Evolutionary conservation across 495 filamentous ascomycete species (phyloP), one percentile per base, ranked within the genome.

Genomic region (Penicillium coffeae): DNA sequence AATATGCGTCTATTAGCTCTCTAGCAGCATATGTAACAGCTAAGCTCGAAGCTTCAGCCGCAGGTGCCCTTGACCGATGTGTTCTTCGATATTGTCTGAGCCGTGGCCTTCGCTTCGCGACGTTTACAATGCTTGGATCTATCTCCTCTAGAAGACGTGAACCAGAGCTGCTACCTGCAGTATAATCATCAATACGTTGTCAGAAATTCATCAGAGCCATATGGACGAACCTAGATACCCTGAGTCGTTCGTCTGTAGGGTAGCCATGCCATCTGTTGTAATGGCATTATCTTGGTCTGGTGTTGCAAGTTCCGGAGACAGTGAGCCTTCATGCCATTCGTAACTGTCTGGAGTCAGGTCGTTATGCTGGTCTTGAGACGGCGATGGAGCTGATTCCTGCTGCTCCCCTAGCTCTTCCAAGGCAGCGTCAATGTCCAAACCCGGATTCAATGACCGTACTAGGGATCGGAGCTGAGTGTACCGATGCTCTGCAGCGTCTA

Each of bases 1-100:
- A 64, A 34, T 64, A 64, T 10, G 56, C 60, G 45, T 64, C 54
- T 3, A 64, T 35, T 0, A 64, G 53, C 8, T 43, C 19, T 8
- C 47, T 42, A 5, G 18, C n/a, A 15, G 25, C 27, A 12, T 41
- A 25, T 3, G 25, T 21, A n/a, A 22, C 16, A 8, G 7, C 45
- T 1, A 64, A 21, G 21, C 36, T 33, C 9, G 42, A 25, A 0
- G 54, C 21, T 21, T 60, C 46, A 8, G 27, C 37, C 1, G 35
- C 14, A 16, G 45, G 27, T 4, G 21, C 12, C 10, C 27, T 5
- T 1, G 46, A 4, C 15, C 37, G 37, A 30, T 48, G 12, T 15
- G 15, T 3, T 16, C 14, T 41, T 35, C 27, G 16, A 9, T 33
- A 27, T 21, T 12, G 14, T 19, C 38, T n/a, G 42, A 27, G 48